Base-by-base conservation (phyloP, 164 flowering plant species). In the Cinnamomum micranthum region DNA sequence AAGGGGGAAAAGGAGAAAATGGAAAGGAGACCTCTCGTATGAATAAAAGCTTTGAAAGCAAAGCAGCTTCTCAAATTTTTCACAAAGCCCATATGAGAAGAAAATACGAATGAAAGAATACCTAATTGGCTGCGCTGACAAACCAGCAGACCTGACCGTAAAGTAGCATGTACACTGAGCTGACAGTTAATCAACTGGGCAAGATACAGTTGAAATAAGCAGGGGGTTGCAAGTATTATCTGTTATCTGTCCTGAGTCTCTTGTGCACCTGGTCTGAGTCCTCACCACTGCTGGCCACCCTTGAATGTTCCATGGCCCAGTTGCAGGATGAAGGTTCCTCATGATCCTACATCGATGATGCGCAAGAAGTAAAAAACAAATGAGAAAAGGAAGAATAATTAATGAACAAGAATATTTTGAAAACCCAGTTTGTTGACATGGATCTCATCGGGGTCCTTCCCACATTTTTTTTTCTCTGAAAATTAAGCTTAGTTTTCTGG, bases 181-280 rank as follows among this genome's bases (percentile, higher is more conserved):
- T 55, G 76, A 72, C 62, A 58, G 76, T 65, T 75, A 69, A 55
- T 60, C 70, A 63, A 67, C 82, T 80, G 78, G 75, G 71, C 4
- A 51, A 58, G 6, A 41, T 13, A 69, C 23, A 52, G 9, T 27
- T 25, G 6, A n/a, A 63, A 74, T 25, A 60, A 22, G 11, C 25
- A 62, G n/a, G 27, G 13, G 35, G 25, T 28, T 7, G 58, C 58
- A 12, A 0, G 58, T 12, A 52, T 55, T 51, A 65, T 58, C 60
- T 64, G 63, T 80, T 84, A 79, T 83, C 76, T 25, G 82, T 82
- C 84, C 85, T 91, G 50, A 79, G 83, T 86, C 90, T 90, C 88
- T 94, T 92, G n/a, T 83, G 88, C 72, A 87, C 79, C 72, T 85
- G 91, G 72, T 90, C 89, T 0, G 84, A 82, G 20, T 85, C 91